Percentiles rank a stretch among this genome's conserved stretches.
phyloP scores from a whole-genome alignment of 2,329 filamentous ascomycete genomes.

The Colletotrichum navitas region DNA sequence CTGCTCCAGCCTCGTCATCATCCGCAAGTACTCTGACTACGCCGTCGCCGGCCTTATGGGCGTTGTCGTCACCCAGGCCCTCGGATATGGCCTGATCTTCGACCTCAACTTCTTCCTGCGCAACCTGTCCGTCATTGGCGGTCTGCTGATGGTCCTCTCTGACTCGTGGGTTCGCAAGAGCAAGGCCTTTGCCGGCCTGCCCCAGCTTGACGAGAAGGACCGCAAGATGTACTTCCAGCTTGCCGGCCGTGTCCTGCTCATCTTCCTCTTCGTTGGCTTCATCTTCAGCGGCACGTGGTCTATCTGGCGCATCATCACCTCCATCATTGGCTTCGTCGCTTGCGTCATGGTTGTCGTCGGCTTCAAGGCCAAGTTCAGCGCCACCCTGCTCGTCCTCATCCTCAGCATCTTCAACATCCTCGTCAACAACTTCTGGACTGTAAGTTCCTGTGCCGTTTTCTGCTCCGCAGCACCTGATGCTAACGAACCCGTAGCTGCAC shows the following conservation, averaged over 20 bases:
- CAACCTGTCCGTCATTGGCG: slow-evolving; percentile 97
- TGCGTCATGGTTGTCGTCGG: slow-evolving; percentile 99
- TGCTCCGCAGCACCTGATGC: neutral
- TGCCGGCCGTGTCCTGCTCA: slow-evolving; percentile 92
- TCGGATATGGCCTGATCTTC: slow-evolving; percentile 98
- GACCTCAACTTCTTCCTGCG: slow-evolving; percentile 99
- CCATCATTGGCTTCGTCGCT: slow-evolving; percentile 85
- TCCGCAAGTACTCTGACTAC: slow-evolving; percentile 92
- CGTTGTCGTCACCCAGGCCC: slow-evolving; percentile 92
- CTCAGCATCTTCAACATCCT: slow-evolving; percentile 96
- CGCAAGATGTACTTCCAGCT: slow-evolving; percentile 99
- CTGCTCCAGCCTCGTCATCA: slow-evolving; percentile 89
- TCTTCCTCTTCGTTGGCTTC: slow-evolving; percentile 98
- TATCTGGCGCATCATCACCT: slow-evolving; percentile 87
- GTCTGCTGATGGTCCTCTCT: slow-evolving; percentile 96
- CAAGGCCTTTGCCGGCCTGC: slow-evolving; percentile 94
- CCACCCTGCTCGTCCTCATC: slow-evolving; percentile 93
- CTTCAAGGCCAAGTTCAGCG: slow-evolving; percentile 99
- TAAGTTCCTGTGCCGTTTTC: slow-evolving; percentile 63
- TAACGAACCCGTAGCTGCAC: slow-evolving; percentile 75
- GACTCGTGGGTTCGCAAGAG: slow-evolving; percentile 98
- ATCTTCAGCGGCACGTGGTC: slow-evolving; percentile 96
- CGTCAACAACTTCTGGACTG: slow-evolving; percentile 99
- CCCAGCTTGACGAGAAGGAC: slow-evolving; percentile 97
- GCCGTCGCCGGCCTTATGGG: slow-evolving; percentile 90